Evolutionary conservation across 2,329 filamentous ascomycete species (phyloP), one percentile per base, ranked within the genome.

Genomic region (Triangularia verruculosa): DNA sequence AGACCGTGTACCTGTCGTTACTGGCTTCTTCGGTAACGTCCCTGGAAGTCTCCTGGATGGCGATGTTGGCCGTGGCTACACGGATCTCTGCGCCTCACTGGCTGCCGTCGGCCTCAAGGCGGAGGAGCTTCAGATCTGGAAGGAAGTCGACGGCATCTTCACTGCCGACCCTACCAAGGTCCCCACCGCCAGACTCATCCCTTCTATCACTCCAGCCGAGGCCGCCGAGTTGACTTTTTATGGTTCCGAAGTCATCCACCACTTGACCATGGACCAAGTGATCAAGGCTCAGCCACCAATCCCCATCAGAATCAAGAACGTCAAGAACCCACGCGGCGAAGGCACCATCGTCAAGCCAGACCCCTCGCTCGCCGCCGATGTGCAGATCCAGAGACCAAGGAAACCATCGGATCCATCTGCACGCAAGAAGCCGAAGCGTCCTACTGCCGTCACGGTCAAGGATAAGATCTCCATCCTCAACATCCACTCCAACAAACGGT

Each of bases 201-300:
- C 89, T 11, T 89, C 89, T 61, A 97, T 99, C 74, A 97, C 94
- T 3, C 95, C 95, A 0, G 90, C 92, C 9, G 95, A 99, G 78
- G 95, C 95, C 1, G 94, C 95, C 12, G 95, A 99, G 77, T 82
- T 99, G 79, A 98, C 95, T 1, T 95, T 94, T 73, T 95, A 94
- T 75, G 91, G 91, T 66, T 93, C 93, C 66, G 95, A 99, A 77
- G 95, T 99, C 74, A 99, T 99, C 70, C 95, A 99, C 75, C 95
- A 97, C 69, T 90, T 97, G 74, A 99, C 95, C 71, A 98, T 99
- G 93, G 94, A 98, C 78, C 95, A 98, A 78, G 88, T 89, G 68
- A 93, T 95, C 74, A 90, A 91, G 72, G 91, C 91, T n/a, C 78
- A 81, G 24, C 87, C 87, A 0, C 88, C 89, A 59, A 95, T 95